Evolutionary conservation across 108 stramenopile species (phyloP).

Genomic region (Cyclotella baltica): DNA sequence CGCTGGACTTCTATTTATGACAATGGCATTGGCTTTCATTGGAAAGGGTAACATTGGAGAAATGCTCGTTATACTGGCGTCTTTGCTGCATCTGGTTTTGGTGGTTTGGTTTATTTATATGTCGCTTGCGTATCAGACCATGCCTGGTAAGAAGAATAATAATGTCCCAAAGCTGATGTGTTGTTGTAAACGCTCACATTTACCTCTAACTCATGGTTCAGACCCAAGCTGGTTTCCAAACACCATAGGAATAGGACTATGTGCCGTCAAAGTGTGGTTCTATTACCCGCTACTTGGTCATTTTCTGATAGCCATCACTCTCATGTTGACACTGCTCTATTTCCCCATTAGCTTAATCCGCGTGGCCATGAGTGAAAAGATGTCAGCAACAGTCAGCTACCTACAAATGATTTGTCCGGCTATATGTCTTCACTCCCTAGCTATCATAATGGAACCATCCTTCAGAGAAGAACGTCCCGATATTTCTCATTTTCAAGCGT

Average conservation of each 20-base stretch:
- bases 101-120: slow-evolving; percentile 85
- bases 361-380: slow-evolving; percentile 76
- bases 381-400: slow-evolving; percentile 79
- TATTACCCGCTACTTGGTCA: slow-evolving; percentile 75
- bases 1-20: slow-evolving; percentile 80
- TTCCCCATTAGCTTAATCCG: slow-evolving; percentile 57
- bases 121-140: slow-evolving; percentile 77
- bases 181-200: neutral
- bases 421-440: slow-evolving; percentile 68
- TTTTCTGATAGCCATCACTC: slow-evolving; percentile 76
- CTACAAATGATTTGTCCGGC: slow-evolving; percentile 85
- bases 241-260: slow-evolving; percentile 75
- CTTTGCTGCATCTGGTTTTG: slow-evolving; percentile 65
- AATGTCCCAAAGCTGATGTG: neutral
- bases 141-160: slow-evolving; percentile 61
- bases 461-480: slow-evolving; percentile 83
- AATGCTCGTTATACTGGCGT: slow-evolving; percentile 65
- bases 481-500: slow-evolving; percentile 67
- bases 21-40: slow-evolving; percentile 72
- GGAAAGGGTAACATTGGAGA: slow-evolving; percentile 71
- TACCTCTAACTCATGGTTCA: neutral
- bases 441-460: slow-evolving; percentile 83
- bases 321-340: slow-evolving; percentile 56
- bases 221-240: slow-evolving; percentile 80
- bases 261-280: slow-evolving; percentile 80